Evolutionary conservation across 306 rosid genomes (phyloP), one percentile per base, ranked within the genome.

Genomic region (Carpinus fangiana): DNA sequence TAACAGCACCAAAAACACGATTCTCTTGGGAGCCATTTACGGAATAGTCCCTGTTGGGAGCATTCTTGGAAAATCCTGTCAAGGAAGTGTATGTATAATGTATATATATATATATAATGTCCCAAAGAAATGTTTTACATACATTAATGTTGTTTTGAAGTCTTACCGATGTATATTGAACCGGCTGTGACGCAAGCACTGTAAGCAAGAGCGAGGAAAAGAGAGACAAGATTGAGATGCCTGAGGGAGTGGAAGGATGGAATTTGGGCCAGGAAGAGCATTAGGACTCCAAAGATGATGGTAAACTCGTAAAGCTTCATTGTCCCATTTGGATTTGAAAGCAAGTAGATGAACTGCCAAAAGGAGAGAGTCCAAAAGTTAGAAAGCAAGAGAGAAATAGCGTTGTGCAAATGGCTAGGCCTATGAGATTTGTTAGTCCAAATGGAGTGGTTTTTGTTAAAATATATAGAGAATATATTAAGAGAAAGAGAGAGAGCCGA

Each of bases 201-300:
- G 51, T 70, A 91, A 64, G 86, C 76, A 76, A 93, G 78, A 56
- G 88, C 83, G 2, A 93, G 90, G 66, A 77, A 6, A 38, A 93
- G 86, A 81, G 97, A 90, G 23, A 91, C 23, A 51, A 93, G 87
- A 74, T 90, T 91, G 45, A 91, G 70, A 48, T 93, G 89, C 73
- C 98, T 86, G 21, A 93, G 70, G 69, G 97, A 91, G 75, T 93
- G 97, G 82, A 93, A 93, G 48, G 98, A 93, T 75, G 98, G 97
- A 75, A 91, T 78, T 79, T 93, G 90, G 75, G 88, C 88, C 79
- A 87, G 46, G 75, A 80, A 10, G 12, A 87, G 62, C 53, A 86
- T 54, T 1, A 80, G 38, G 2, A 48, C 53, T 74, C 88, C 88
- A 56, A 80, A 81, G 17, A 87, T 84, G 0, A 64, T 34, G 12